Percentiles rank a stretch among this genome's conserved stretches.
Evolutionary conservation across 2,329 filamentous ascomycete genomes (phyloP).

Genomic region (Biscogniauxia mediterranea): DNA sequence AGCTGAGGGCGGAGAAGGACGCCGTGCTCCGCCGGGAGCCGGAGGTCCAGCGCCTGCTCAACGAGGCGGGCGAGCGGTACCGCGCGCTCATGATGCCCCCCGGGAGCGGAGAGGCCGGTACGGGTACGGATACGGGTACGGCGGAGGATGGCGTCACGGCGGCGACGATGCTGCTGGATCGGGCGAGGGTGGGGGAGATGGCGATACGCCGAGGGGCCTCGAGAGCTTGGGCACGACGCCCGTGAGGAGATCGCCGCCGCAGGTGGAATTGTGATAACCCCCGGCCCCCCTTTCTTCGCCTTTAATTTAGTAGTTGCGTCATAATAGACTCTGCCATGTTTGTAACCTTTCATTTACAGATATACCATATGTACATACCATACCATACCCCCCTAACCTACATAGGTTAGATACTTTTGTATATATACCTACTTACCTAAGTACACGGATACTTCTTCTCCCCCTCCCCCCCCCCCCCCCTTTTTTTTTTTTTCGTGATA

Average conservation of each 20-base stretch:
- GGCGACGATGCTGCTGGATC: constrained; percentile 28
- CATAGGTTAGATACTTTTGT: constrained; percentile 2
- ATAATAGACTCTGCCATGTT: too few species aligned
- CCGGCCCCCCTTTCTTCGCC: constrained; percentile 9
- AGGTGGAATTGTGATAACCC: constrained; percentile 34
- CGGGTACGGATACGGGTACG: background rate
- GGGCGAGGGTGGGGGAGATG: constrained; percentile 18
- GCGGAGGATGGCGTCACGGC: constrained; percentile 16
- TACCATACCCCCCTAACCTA: too few species aligned
- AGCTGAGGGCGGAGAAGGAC: constrained; percentile 58
- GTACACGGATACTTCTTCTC: too few species aligned
- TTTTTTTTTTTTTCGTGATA: too few species aligned
- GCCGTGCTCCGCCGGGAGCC: constrained; percentile 67
- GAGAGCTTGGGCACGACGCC: constrained; percentile 49
- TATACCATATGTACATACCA: too few species aligned
- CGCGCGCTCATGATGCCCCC: constrained; percentile 36
- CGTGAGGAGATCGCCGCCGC: constrained; percentile 28
- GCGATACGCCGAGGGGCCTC: constrained; percentile 36
- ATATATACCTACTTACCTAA: too few species aligned
- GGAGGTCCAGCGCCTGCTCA: constrained; percentile 77
- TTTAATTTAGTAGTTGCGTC: too few species aligned
- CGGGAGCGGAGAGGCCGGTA: too few species aligned
- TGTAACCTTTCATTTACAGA: too few species aligned
- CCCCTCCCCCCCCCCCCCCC: too few species aligned
- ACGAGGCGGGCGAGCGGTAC: constrained; percentile 75